Evolutionary conservation across 2,329 filamentous ascomycete species (phyloP).

Genomic region (Acephala macrosclerotiorum): DNA sequence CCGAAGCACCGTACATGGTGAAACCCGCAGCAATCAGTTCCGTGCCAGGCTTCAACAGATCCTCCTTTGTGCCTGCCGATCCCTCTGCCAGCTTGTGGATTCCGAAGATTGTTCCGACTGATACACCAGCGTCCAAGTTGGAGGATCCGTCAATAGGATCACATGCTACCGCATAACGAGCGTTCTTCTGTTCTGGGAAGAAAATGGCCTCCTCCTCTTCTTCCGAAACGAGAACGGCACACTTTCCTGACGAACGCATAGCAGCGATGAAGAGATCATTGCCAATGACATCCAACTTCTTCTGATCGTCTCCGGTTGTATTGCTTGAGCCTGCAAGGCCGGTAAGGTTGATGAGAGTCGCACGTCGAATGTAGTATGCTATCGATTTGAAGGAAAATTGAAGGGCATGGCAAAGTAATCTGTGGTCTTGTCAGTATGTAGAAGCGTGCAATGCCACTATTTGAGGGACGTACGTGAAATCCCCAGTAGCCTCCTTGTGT

Average conservation of each 20-base stretch:
- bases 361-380: slow-evolving; percentile 97
- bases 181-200: slow-evolving; percentile 77
- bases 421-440: slow-evolving; percentile 48
- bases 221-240: slow-evolving; percentile 93
- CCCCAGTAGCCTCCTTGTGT: slow-evolving; percentile 92
- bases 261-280: slow-evolving; percentile 97
- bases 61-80: slow-evolving; percentile 77
- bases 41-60: slow-evolving; percentile 87
- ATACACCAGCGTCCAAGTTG: slow-evolving; percentile 97
- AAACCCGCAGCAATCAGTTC: slow-evolving; percentile 96
- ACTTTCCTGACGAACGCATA: slow-evolving; percentile 92
- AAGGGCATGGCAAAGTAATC: slow-evolving; percentile 93
- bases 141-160: slow-evolving; percentile 98
- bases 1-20: slow-evolving; percentile 99
- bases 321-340: slow-evolving; percentile 95
- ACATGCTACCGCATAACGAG: slow-evolving; percentile 94
- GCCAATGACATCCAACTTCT: slow-evolving; percentile 99
- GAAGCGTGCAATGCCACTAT: neutral
- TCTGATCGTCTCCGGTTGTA: slow-evolving; percentile 96
- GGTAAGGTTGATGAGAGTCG: slow-evolving; percentile 92
- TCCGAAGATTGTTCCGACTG: slow-evolving; percentile 96
- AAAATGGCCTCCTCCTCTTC: slow-evolving; percentile 94
- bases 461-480: slow-evolving; percentile 83
- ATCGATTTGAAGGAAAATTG: slow-evolving; percentile 99
- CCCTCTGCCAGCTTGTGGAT: slow-evolving; percentile 88